phyloP scores from a whole-genome alignment of 2,329 filamentous ascomycete genomes.

The Stemphylium vesicarium region DNA sequence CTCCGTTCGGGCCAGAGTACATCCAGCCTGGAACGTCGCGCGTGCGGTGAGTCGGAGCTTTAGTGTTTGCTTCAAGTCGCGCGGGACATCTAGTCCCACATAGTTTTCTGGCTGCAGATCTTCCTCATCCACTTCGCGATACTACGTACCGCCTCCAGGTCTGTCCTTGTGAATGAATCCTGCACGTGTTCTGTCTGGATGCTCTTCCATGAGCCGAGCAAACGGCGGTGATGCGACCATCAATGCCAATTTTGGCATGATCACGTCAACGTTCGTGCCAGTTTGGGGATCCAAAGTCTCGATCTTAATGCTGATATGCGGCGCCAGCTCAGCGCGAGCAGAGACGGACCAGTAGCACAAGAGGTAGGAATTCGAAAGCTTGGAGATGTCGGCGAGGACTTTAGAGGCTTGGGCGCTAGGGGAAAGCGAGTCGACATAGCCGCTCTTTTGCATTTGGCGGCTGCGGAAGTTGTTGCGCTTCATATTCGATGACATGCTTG shows the following conservation, averaged over 20 bases:
- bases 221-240: conserved; percentile 9
- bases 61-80: not conserved
- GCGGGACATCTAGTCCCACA: not conserved
- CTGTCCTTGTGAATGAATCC: conserved; percentile 1
- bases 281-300: not conserved
- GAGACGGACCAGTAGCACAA: conserved; percentile 11
- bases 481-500: no score
- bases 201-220: not conserved
- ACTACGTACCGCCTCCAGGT: not conserved
- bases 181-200: not conserved
- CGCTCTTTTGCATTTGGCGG: not conserved
- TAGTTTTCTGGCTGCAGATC: not conserved
- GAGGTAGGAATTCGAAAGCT: conserved; percentile 7
- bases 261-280: not conserved
- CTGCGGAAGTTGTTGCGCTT: not conserved
- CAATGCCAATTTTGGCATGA: conserved; percentile 10
- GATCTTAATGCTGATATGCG: conserved; percentile 2
- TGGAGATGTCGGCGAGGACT: conserved; percentile 4
- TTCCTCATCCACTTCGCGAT: conserved; percentile 9
- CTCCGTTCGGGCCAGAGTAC: no score
- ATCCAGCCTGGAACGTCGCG: not conserved
- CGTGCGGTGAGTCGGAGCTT: conserved; percentile 7
- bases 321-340: conserved; percentile 4
- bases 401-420: conserved; percentile 9
- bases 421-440: conserved; percentile 3